phyloP scores from a whole-genome alignment of 2,329 filamentous ascomycete species.

The Penicillium sp. region DNA sequence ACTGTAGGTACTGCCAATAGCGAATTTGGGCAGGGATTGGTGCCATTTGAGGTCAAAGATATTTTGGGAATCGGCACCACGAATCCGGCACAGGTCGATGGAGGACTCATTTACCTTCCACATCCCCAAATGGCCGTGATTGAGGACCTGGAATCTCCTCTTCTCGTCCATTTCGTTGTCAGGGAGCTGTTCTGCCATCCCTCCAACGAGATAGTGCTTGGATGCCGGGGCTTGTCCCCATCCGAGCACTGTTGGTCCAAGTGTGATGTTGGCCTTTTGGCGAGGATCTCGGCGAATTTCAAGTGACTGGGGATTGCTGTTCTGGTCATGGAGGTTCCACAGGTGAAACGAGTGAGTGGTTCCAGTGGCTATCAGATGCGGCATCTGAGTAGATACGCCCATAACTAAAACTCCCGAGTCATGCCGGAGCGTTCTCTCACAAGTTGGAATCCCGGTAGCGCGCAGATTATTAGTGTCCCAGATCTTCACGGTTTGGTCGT shows the following conservation, averaged over 20 bases:
- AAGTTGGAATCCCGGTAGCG: constrained; percentile 15
- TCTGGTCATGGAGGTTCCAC: constrained; percentile 31
- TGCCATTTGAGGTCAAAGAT: constrained; percentile 58
- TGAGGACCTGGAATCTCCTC: constrained; percentile 19
- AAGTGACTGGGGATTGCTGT: constrained; percentile 24
- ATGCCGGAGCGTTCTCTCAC: constrained; percentile 39
- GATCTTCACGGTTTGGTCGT: constrained; percentile 51
- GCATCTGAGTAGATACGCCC: constrained; percentile 37
- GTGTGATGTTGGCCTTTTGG: constrained; percentile 27
- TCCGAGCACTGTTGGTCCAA: constrained; percentile 43
- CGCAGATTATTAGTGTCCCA: constrained; percentile 42
- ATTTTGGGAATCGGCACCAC: constrained; percentile 43
- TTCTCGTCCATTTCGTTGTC: constrained; percentile 19
- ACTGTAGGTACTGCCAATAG: constrained; percentile 44
- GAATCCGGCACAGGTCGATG: constrained; percentile 34
- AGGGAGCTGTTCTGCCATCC: constrained; percentile 43
- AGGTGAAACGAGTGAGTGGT: constrained; percentile 31
- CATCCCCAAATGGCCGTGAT: constrained; percentile 48
- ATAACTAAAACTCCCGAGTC: constrained; percentile 48
- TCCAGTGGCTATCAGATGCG: constrained; percentile 46
- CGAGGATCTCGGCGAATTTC: constrained; percentile 15
- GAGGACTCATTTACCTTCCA: constrained; percentile 46
- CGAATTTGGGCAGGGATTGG: constrained; percentile 45
- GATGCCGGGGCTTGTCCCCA: constrained; percentile 41
- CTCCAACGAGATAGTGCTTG: constrained; percentile 47